Conservation (phyloP, 164 flowering plant genomes). For the Tetracentron sinense region DNA sequence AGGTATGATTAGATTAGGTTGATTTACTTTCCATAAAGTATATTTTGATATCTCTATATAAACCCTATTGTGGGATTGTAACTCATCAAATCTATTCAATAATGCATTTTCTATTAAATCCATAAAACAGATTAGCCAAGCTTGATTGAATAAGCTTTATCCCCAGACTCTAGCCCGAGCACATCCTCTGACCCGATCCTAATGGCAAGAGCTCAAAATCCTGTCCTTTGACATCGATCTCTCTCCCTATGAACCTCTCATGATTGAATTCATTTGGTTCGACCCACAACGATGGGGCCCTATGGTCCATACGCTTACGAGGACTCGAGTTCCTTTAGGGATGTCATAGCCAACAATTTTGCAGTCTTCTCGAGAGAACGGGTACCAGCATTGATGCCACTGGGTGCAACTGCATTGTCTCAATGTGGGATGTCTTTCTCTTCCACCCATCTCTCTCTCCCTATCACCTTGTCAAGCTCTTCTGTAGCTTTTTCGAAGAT, state of each 20-base stretch:
- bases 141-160: conserved; percentile 57
- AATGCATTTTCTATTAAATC: too few species aligned
- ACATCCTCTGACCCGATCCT: conserved; percentile 78
- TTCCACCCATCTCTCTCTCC: conserved; percentile 57
- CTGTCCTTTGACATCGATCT: conserved; percentile 65
- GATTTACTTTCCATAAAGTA: too few species aligned
- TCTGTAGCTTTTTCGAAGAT: conserved; percentile 47
- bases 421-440: conserved; percentile 63
- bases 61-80: too few species aligned
- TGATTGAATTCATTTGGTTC: conserved; percentile 55
- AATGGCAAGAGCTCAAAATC: conserved; percentile 69
- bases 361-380: conserved; percentile 32
- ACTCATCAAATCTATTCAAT: too few species aligned
- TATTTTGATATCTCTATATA: too few species aligned
- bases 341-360: conserved; percentile 57
- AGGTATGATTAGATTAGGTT: too few species aligned
- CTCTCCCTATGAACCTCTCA: conserved; percentile 54
- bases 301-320: conserved; percentile 60
- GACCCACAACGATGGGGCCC: conserved; percentile 65
- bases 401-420: conserved; percentile 82
- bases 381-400: conserved; percentile 74
- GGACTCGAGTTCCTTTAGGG: conserved; percentile 36
- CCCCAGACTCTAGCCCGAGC: conserved; percentile 67
- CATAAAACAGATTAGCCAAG: conserved; percentile 66
- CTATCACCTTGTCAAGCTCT: conserved; percentile 70